These are phyloP conservation scores for Phialophora expanda DNA, from an alignment of 2,329 filamentous ascomycete species.

Conservation along the genomic window DNA sequence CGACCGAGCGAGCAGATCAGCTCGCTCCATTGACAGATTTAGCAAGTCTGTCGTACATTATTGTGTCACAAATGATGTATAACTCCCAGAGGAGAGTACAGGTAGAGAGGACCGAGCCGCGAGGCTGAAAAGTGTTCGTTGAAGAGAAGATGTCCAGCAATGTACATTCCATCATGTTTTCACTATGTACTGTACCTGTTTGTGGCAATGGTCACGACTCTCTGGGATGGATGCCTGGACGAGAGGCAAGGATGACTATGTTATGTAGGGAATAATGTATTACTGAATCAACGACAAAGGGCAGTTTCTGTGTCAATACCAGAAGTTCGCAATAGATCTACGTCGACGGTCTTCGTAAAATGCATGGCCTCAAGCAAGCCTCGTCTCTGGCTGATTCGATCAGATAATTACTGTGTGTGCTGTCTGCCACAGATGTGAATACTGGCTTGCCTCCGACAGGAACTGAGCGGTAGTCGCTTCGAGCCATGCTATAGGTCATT, in stretches of 20 bases:
- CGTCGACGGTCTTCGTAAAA: too few relatives aligned
- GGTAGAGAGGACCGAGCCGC: slow-evolving; percentile 7
- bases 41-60: neutral
- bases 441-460: too few relatives aligned
- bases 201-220: neutral
- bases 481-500: too few relatives aligned
- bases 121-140: slow-evolving; percentile 17
- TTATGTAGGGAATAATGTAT: neutral
- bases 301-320: too few relatives aligned
- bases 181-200: slow-evolving; percentile 6
- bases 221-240: neutral
- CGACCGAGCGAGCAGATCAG: neutral
- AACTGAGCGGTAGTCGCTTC: too few relatives aligned
- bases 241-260: neutral
- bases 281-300: neutral
- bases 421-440: too few relatives aligned
- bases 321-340: too few relatives aligned
- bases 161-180: slow-evolving; percentile 13
- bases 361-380: too few relatives aligned
- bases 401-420: too few relatives aligned
- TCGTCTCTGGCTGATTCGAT: too few relatives aligned
- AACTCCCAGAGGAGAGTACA: neutral
- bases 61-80: slow-evolving; percentile 10
- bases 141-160: slow-evolving; percentile 11
- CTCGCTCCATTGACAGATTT: neutral